Evolutionary conservation across 805 yeast genomes (phyloP), one percentile per base, ranked within the genome.

Genomic region (Zygosaccharomyces siamensis): DNA sequence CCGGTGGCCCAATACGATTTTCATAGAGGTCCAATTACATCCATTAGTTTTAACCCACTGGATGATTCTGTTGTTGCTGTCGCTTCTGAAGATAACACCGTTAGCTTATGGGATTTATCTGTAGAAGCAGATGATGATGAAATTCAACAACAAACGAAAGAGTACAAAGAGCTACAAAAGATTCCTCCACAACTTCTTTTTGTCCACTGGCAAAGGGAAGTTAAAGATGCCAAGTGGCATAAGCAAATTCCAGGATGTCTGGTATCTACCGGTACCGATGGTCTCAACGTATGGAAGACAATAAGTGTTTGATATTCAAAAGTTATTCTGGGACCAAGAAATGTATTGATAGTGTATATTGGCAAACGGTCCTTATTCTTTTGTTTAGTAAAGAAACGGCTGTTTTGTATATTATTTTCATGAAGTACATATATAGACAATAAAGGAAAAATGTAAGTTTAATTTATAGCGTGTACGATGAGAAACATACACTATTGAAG

Each of bases 121-220:
- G 99, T 93, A 12, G 99, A 93, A 72, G 98, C 98, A 3, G 99
- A 90, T 68, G 98, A 93, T 64, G 98, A 92, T 64, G 99, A 92
- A 70, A 86, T 92, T 56, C 81, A 86, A 49, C 86, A 84, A 62
- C 97, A 92, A 71, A 79, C 81, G 59, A 77, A 80, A 49, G 93
- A 85, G 60, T 78, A 83, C 36, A 77, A 78, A 58, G 97, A 90
- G 59, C 73, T 93, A 56, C 83, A 83, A 56, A 95, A 86, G 60
- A 87, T 92, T 54, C 99, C 99, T 14, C 93, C 98, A 20, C 99
- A 93, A 70, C 76, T 93, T 61, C 73, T 93, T 66, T 93, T 93
- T 72, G 96, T 92, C 39, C 99, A 93, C 68, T 93, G 98, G 98
- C 99, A 93, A 73, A 83, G 83, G 60, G 95, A 93, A 62, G 97